Percentiles rank a stretch among this genome's conserved stretches.
Evolutionary conservation across 345 rosid species (phyloP).

Genomic region (Hypericum androsaemum): DNA sequence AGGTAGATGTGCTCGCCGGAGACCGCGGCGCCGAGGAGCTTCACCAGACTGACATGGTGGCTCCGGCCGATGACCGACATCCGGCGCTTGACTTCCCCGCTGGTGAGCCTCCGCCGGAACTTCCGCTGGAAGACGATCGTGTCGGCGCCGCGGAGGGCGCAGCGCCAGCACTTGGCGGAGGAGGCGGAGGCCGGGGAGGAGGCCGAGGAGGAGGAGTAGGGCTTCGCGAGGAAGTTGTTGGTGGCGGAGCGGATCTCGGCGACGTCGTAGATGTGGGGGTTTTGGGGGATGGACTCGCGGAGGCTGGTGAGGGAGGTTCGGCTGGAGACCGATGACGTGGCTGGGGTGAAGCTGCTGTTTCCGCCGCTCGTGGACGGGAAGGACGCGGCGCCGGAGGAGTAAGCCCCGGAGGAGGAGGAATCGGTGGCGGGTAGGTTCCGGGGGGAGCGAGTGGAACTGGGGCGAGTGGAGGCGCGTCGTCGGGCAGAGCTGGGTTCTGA

Average conservation of each 20-base stretch:
- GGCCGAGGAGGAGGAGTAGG: conserved; percentile 41
- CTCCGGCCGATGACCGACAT: conserved; percentile 58
- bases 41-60: conserved; percentile 57
- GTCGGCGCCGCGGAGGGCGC: conserved; percentile 49
- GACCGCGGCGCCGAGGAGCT: conserved; percentile 58
- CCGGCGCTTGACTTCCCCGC: conserved; percentile 31
- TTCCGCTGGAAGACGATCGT: conserved; percentile 65
- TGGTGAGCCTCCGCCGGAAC: conserved; percentile 42
- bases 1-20: conserved; percentile 62
- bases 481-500: not conserved
- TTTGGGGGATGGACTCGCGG: conserved; percentile 54
- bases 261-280: conserved; percentile 64
- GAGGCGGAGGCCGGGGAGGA: conserved; percentile 13
- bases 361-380: no score
- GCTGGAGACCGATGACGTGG: conserved; percentile 13
- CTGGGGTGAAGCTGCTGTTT: not conserved
- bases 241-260: conserved; percentile 77
- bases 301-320: conserved; percentile 55
- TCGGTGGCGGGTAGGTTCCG: conserved; percentile 2
- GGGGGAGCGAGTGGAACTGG: not conserved
- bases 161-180: conserved; percentile 71
- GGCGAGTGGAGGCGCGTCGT: not conserved
- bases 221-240: conserved; percentile 72
- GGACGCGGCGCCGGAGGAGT: not conserved
- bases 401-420: conserved; percentile 4